A percentile compares a stretch with the other conserved stretches of the same genome.
These are phyloP conservation scores for Aspergillus intermedius DNA, from an alignment of 2,329 filamentous ascomycete species.

Conservation along the genomic window DNA sequence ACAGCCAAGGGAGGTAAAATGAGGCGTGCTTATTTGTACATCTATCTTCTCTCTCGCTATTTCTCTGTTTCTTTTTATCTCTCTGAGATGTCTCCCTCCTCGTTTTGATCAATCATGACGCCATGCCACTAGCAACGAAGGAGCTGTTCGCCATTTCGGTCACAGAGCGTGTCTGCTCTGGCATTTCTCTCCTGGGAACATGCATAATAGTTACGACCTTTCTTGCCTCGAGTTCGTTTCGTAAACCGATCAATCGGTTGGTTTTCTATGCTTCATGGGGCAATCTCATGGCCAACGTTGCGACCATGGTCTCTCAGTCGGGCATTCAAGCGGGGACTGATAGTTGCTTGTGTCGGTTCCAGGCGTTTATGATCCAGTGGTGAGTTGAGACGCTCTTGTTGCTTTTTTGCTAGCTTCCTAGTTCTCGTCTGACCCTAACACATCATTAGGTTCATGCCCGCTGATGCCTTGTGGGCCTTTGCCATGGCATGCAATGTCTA, in stretches of 20 bases:
- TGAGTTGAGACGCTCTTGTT: conserved; percentile 38
- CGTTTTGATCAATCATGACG: conserved; percentile 7
- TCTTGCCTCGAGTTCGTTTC: conserved; percentile 60
- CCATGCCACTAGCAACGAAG: conserved; percentile 21
- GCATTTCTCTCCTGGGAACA: conserved; percentile 64
- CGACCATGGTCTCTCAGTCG: conserved; percentile 63
- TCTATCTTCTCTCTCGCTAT: conserved; percentile 1
- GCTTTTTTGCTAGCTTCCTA: not conserved
- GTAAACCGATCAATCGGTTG: conserved; percentile 79
- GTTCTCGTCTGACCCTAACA: not conserved
- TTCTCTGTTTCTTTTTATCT: not conserved
- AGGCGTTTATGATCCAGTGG: conserved; percentile 78
- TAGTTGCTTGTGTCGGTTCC: conserved; percentile 63
- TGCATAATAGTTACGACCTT: conserved; percentile 68
- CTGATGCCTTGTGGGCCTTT: conserved; percentile 69
- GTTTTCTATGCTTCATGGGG: conserved; percentile 79
- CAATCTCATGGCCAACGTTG: conserved; percentile 71
- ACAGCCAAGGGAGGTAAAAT: not conserved
- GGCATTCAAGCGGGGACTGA: conserved; percentile 48
- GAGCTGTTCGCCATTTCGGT: conserved; percentile 52
- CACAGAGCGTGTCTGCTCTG: conserved; percentile 63
- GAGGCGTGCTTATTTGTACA: not conserved
- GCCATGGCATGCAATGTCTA: conserved; percentile 82
- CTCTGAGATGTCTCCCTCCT: not conserved
- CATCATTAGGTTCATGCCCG: conserved; percentile 63